Evolutionary conservation across 139 green algal species (phyloP).

Genomic region (Volvox africanus): DNA sequence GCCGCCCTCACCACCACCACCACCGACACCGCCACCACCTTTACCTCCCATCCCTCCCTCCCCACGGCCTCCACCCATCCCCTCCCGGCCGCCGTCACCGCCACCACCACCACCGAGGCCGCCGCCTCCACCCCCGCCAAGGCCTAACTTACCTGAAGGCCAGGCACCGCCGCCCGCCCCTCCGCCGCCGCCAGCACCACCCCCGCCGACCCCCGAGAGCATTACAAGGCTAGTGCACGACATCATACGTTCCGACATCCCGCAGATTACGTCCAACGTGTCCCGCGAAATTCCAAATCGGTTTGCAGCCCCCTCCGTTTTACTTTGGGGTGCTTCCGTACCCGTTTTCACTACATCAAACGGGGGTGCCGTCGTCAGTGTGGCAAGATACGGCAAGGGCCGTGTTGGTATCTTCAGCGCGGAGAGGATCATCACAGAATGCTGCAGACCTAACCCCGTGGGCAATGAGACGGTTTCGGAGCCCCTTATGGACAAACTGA

Average conservation of each 20-base stretch:
- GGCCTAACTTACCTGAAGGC: neutral
- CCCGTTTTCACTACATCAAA: neutral
- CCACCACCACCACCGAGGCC: neutral
- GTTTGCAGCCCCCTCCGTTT: neutral
- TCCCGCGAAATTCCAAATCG: neutral
- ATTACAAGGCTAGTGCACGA: neutral
- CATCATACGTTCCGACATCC: neutral
- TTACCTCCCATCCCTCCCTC: neutral
- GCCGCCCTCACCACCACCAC: neutral
- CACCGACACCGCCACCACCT: neutral
- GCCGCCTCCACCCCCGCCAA: neutral
- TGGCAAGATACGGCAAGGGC: constrained; percentile 1
- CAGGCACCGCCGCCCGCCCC: neutral
- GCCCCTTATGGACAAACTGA: neutral
- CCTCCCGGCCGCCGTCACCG: neutral
- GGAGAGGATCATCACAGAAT: neutral
- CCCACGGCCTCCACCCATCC: neutral
- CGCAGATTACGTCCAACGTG: neutral
- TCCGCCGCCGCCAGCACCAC: neutral
- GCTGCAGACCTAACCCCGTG: neutral
- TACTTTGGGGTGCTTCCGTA: neutral
- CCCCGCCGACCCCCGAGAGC: neutral
- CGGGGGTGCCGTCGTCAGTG: neutral
- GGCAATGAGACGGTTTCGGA: neutral
- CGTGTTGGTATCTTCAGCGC: neutral